phyloP scores from a whole-genome alignment of 2,329 filamentous ascomycete species.

The Sordariomycetes sp. region DNA sequence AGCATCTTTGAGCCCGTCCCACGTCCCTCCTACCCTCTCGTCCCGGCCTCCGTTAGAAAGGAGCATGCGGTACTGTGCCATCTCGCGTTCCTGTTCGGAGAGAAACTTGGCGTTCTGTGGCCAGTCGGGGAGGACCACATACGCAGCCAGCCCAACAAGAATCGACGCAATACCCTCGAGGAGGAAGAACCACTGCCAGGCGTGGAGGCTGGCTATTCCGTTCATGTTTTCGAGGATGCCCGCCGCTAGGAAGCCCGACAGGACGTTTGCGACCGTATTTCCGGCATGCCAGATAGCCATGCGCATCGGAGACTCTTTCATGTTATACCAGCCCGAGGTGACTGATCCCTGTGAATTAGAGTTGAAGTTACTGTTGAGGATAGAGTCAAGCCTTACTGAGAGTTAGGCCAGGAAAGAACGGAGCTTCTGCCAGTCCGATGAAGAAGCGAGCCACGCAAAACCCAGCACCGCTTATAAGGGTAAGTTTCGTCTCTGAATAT shows the following conservation, averaged over 20 bases:
- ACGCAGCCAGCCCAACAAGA: conserved; percentile 18
- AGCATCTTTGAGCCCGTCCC: conserved; percentile 22
- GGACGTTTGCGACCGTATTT: conserved; percentile 43
- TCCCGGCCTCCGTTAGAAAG: conserved; percentile 25
- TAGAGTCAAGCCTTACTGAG: too few species aligned
- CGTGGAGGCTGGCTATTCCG: conserved; percentile 44
- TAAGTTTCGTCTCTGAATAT: too few species aligned
- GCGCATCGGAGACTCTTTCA: conserved; percentile 55
- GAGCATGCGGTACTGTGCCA: conserved; percentile 11
- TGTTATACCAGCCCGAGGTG: conserved; percentile 63
- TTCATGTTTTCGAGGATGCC: conserved; percentile 64
- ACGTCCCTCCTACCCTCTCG: conserved; percentile 22
- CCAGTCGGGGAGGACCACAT: neutral
- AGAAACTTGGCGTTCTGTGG: neutral
- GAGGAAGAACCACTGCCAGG: conserved; percentile 57
- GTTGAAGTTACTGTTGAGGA: too few species aligned
- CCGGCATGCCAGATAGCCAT: conserved; percentile 58
- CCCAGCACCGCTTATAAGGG: conserved; percentile 49
- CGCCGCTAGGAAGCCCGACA: conserved; percentile 63
- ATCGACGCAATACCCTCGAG: conserved; percentile 55
- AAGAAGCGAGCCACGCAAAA: conserved; percentile 60
- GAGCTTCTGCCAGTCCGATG: conserved; percentile 61
- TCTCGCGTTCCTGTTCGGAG: conserved; percentile 7
- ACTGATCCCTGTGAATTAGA: too few species aligned
- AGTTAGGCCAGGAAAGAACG: conserved; percentile 35